Percentiles rank a stretch among this genome's conserved stretches.
Evolutionary conservation across 2,329 filamentous ascomycete species (phyloP).

Genomic region (Fusarium nematophilum): DNA sequence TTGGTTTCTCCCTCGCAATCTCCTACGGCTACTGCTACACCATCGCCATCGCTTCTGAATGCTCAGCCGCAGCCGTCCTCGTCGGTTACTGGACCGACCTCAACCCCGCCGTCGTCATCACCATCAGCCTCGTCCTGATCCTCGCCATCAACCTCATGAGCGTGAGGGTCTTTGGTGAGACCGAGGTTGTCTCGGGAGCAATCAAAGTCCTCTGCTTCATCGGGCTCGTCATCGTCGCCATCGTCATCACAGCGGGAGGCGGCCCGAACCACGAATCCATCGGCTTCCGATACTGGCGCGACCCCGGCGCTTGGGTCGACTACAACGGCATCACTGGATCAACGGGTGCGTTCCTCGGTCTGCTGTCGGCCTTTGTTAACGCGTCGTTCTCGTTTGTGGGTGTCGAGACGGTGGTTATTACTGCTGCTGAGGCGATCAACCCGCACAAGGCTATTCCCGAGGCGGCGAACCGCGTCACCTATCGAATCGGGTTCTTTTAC

Average conservation of each 20-base stretch:
- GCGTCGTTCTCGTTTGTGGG: constrained; percentile 68
- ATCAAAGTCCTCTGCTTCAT: constrained; percentile 70
- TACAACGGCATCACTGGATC: constrained; percentile 57
- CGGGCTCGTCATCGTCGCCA: constrained; percentile 66
- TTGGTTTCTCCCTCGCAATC: constrained; percentile 39
- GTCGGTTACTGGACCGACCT: constrained; percentile 42
- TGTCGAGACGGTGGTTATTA: constrained; percentile 57
- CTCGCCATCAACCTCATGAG: constrained; percentile 67
- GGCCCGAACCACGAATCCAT: constrained; percentile 62
- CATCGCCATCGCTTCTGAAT: constrained; percentile 38
- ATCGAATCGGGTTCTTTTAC: constrained; percentile 70
- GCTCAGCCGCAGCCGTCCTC: constrained; percentile 35
- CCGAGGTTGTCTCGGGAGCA: constrained; percentile 69
- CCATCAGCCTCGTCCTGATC: constrained; percentile 65
- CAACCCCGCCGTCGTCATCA: constrained; percentile 52
- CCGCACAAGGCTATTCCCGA: constrained; percentile 73
- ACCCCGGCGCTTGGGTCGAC: constrained; percentile 58
- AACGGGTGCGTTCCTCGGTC: constrained; percentile 65
- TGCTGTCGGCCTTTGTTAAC: constrained; percentile 64
- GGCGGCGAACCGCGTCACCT: constrained; percentile 68
- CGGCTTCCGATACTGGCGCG: constrained; percentile 54
- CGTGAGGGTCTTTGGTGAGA: constrained; percentile 69
- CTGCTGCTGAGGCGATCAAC: constrained; percentile 71
- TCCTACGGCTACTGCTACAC: constrained; percentile 43
- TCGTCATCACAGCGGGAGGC: constrained; percentile 68